Conservation (phyloP, 2,329 filamentous ascomycete species). For the Xylariaceae sp. region DNA sequence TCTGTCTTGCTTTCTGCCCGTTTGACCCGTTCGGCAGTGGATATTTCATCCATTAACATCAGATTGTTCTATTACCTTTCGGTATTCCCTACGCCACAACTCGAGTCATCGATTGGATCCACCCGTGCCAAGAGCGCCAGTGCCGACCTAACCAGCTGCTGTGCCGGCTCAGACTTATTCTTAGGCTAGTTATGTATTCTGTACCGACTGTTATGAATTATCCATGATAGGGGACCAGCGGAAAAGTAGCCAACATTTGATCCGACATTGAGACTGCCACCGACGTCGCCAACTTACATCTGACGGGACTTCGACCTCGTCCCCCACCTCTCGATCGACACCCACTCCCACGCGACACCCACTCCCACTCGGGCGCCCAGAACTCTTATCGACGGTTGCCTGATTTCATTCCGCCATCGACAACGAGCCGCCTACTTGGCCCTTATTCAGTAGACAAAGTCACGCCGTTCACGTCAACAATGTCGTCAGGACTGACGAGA, state of each 20-base stretch:
- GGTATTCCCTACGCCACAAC: too few species aligned
- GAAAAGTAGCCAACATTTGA: constrained; percentile 16
- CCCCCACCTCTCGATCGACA: neutral
- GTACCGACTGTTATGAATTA: neutral
- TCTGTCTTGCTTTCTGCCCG: too few species aligned
- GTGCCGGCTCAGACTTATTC: constrained; percentile 7
- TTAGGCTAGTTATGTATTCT: neutral
- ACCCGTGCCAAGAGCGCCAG: constrained; percentile 17
- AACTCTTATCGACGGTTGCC: constrained; percentile 5
- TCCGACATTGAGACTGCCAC: constrained; percentile 9
- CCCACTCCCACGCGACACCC: neutral
- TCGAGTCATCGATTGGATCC: neutral
- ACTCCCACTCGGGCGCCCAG: constrained; percentile 6
- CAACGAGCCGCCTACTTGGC: neutral
- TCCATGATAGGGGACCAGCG: constrained; percentile 19
- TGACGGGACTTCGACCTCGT: neutral
- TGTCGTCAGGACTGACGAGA: constrained; percentile 40
- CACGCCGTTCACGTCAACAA: constrained; percentile 18
- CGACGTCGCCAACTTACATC: neutral
- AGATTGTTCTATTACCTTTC: too few species aligned
- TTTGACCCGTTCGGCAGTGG: too few species aligned
- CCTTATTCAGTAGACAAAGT: neutral
- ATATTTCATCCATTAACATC: neutral
- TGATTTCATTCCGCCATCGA: constrained; percentile 2
- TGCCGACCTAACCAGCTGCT: constrained; percentile 12